These are phyloP conservation scores for Ophiostoma pallidulum DNA, from an alignment of 2,329 filamentous ascomycete genomes.

Conservation along the genomic window DNA sequence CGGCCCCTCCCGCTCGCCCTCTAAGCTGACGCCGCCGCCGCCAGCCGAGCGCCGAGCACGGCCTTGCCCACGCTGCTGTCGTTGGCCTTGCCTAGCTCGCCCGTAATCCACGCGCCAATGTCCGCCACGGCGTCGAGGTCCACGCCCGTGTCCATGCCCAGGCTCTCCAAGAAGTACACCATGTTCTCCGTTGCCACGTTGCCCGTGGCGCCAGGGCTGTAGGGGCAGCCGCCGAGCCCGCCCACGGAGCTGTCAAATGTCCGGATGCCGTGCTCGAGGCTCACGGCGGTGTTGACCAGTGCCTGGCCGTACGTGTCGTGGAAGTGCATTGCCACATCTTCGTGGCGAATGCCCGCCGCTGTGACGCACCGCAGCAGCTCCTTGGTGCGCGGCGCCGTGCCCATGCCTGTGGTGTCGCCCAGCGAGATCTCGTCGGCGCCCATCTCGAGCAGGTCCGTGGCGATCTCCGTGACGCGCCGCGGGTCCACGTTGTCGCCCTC, in stretches of 20 bases:
- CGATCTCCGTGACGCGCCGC: slow-evolving; percentile 54
- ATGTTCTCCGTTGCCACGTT: slow-evolving; percentile 81
- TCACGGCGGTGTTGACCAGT: slow-evolving; percentile 70
- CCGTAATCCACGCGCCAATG: slow-evolving; percentile 64
- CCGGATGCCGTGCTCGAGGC: slow-evolving; percentile 65
- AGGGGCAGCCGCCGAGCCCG: slow-evolving; percentile 77
- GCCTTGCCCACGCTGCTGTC: slow-evolving; percentile 56
- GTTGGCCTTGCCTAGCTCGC: slow-evolving; percentile 52
- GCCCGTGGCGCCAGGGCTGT: slow-evolving; percentile 74
- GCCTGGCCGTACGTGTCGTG: slow-evolving; percentile 85
- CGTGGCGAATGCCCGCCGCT: slow-evolving; percentile 57
- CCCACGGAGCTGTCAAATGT: slow-evolving; percentile 74
- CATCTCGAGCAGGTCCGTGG: slow-evolving; percentile 65
- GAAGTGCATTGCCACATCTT: slow-evolving; percentile 73
- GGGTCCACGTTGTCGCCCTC: slow-evolving; percentile 57
- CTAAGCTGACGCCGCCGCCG: slow-evolving; percentile 3
- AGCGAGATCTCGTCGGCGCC: slow-evolving; percentile 86
- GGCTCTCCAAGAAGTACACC: slow-evolving; percentile 65
- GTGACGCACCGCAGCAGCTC: slow-evolving; percentile 55
- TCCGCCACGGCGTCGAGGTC: slow-evolving; percentile 56
- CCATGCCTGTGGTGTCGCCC: slow-evolving; percentile 86
- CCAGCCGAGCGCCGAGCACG: slow-evolving; percentile 40
- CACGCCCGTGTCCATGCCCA: slow-evolving; percentile 67
- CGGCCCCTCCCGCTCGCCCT: too few species aligned
- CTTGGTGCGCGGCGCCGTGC: slow-evolving; percentile 62